Evolutionary conservation across 345 rosid species (phyloP).

Genomic region (Salix purpurea): DNA sequence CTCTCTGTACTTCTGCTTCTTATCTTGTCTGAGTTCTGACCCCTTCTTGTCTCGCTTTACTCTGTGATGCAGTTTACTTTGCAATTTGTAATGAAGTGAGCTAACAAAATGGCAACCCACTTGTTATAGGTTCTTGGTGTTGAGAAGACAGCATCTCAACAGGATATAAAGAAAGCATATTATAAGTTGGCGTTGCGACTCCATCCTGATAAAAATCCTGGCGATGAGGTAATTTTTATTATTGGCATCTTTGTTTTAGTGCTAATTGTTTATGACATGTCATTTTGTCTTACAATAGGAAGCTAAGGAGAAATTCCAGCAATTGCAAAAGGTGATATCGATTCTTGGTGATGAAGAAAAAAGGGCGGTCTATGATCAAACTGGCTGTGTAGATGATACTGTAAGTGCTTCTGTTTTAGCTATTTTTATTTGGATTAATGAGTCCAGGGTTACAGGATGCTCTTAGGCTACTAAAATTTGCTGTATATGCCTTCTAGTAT

Average conservation of each 20-base stretch:
- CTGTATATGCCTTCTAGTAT: not conserved
- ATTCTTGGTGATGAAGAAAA: constrained; percentile 90
- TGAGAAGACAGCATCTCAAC: constrained; percentile 59
- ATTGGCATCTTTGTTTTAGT: not conserved
- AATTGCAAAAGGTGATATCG: constrained; percentile 83
- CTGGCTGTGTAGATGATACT: constrained; percentile 83
- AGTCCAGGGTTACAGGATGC: not conserved
- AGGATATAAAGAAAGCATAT: constrained; percentile 88
- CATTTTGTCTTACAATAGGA: constrained; percentile 40
- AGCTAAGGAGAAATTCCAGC: constrained; percentile 95
- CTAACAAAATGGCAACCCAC: not conserved
- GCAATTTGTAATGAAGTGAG: constrained; percentile 2
- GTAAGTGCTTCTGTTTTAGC: constrained; percentile 42
- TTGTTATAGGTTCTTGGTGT: constrained; percentile 71
- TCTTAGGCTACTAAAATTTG: not conserved
- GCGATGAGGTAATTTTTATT: constrained; percentile 54
- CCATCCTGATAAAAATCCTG: constrained; percentile 92
- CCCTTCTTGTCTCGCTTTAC: not conserved
- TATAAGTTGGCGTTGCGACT: constrained; percentile 77
- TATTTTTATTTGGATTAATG: not conserved
- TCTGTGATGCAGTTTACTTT: not conserved
- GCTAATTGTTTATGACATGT: not conserved
- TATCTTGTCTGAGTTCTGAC: too few species aligned
- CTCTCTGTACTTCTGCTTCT: not conserved
- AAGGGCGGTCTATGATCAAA: constrained; percentile 73